phyloP scores from a whole-genome alignment of 2,329 filamentous ascomycete species.

The Fusarium longipes region DNA sequence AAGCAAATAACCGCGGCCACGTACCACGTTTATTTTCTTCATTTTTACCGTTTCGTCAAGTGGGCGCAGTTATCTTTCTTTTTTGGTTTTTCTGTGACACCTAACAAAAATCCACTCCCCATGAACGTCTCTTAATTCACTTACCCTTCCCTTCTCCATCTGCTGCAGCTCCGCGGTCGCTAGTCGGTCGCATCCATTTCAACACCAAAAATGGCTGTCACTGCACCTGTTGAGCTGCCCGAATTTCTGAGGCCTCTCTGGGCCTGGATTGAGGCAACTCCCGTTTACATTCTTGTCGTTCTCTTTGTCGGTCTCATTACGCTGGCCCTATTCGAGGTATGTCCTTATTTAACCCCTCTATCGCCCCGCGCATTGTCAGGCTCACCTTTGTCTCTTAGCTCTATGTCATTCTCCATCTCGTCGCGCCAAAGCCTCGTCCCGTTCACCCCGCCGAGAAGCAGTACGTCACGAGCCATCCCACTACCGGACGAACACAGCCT shows the following conservation, averaged over 20 bases:
- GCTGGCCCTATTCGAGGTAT: conserved; percentile 55
- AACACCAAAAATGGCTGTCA: conserved; percentile 29
- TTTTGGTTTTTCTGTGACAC: neutral
- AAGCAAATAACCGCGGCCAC: conserved; percentile 13
- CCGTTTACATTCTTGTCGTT: conserved; percentile 54
- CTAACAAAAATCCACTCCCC: neutral
- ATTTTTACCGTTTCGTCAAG: neutral
- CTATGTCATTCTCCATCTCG: conserved; percentile 75
- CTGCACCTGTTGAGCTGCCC: conserved; percentile 48
- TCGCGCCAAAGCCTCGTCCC: conserved; percentile 83
- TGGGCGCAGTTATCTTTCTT: conserved; percentile 5
- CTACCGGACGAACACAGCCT: conserved; percentile 54
- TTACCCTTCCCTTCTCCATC: neutral
- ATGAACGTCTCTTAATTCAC: conserved; percentile 15
- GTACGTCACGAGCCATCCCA: conserved; percentile 79
- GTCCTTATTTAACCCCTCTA: conserved; percentile 8
- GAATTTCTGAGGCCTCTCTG: conserved; percentile 51
- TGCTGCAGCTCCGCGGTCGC: conserved; percentile 21
- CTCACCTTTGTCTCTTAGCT: conserved; percentile 51
- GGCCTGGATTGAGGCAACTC: conserved; percentile 53
- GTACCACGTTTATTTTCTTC: conserved; percentile 10
- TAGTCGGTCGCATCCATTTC: conserved; percentile 15
- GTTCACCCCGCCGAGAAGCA: conserved; percentile 83
- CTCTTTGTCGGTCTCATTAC: conserved; percentile 51
- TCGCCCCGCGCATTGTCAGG: conserved; percentile 9